A percentile compares a stretch with the other conserved stretches of the same genome.
Conservation (phyloP, 352 stramenopile species). For the Pythium scleroteichum region DNA sequence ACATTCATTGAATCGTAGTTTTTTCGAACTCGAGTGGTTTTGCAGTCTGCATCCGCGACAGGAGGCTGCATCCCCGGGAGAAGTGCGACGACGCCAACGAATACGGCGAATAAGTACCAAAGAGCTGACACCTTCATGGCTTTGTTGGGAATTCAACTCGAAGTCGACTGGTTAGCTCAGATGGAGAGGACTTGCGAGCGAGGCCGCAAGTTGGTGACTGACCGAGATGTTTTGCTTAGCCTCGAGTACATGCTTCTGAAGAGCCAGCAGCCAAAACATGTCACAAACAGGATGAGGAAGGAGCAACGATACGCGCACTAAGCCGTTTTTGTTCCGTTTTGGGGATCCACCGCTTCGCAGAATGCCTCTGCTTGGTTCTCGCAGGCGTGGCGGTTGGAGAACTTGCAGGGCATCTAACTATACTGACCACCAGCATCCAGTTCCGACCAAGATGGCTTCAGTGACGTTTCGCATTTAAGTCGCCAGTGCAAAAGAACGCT, state of each 20-base stretch:
- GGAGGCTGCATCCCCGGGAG: background rate
- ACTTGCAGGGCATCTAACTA: too few relatives aligned
- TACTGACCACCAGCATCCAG: background rate
- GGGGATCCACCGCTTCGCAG: too few relatives aligned
- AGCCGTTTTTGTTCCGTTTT: too few relatives aligned
- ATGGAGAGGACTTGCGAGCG: conserved; percentile 2
- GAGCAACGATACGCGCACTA: too few relatives aligned
- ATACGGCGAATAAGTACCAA: conserved; percentile 9
- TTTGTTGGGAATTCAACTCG: too few relatives aligned
- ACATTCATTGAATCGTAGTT: conserved; percentile 24
- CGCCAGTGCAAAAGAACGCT: background rate
- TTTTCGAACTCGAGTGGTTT: conserved; percentile 19
- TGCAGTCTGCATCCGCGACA: conserved; percentile 18
- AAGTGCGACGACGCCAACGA: conserved; percentile 10
- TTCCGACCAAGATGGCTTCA: background rate
- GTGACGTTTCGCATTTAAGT: background rate
- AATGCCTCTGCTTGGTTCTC: background rate
- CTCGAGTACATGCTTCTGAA: background rate
- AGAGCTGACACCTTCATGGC: too few relatives aligned
- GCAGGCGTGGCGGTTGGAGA: background rate
- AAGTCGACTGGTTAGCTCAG: background rate
- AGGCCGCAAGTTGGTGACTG: conserved; percentile 25
- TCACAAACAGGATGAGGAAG: background rate
- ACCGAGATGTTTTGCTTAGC: background rate
- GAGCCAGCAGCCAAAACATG: background rate